phyloP scores from a whole-genome alignment of 805 yeast genomes.

The Candida gorgasii region DNA sequence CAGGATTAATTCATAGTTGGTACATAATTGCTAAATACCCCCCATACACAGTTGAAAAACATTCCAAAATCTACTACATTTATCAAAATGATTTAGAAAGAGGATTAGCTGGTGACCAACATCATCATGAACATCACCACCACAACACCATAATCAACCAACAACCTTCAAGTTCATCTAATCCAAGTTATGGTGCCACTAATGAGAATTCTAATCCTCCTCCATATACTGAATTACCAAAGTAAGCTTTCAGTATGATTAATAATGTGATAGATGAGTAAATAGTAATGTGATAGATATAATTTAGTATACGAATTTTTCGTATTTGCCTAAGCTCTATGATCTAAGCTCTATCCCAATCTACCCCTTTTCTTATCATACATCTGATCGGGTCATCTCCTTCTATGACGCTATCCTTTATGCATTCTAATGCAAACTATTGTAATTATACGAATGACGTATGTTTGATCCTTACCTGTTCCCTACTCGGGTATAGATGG shows the following conservation, averaged over 20 bases:
- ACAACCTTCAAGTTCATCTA: constrained; percentile 13
- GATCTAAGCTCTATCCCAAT: no score
- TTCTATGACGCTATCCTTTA: no score
- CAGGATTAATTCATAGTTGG: constrained; percentile 53
- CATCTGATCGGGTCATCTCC: no score
- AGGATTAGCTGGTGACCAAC: constrained; percentile 17
- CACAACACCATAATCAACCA: constrained; percentile 13
- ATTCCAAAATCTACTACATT: constrained; percentile 34
- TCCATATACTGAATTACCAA: constrained; percentile 16
- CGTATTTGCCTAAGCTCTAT: no score
- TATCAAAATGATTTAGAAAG: constrained; percentile 37
- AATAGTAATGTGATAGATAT: no score
- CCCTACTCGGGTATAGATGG: not conserved
- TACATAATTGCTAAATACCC: constrained; percentile 50
- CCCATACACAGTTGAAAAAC: constrained; percentile 29
- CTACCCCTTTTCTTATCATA: no score
- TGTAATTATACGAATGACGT: not conserved
- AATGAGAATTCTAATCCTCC: constrained; percentile 21
- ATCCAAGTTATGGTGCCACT: constrained; percentile 30
- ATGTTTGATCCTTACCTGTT: not conserved
- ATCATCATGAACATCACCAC: constrained; percentile 21
- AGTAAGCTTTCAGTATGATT: not conserved
- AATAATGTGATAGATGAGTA: no score
- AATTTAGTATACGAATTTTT: not conserved
- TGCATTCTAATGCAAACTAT: no score